Base-by-base conservation (phyloP, 257 asterid species). In the Galeopsis tetrahit region DNA sequence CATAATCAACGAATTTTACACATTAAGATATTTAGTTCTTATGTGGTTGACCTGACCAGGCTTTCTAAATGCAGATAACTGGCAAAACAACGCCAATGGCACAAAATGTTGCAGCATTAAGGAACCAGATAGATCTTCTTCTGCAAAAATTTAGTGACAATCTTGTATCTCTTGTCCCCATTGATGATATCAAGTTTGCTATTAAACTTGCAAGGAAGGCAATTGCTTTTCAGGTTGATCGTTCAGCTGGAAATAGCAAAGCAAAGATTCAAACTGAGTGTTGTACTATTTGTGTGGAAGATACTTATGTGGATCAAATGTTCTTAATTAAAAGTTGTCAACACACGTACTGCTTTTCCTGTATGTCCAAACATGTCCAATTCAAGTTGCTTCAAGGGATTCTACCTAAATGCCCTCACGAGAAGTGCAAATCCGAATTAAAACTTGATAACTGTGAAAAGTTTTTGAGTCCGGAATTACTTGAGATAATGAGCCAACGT, bases 251-350 rank as follows among this genome's bases (percentile, higher is more conserved):
- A 46, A 74, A 66, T 55, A 56, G 64, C 35, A 33, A 49, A 1
- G 75, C 74, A 36, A 75, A 81, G 78, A 75, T 68, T 66, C 33
- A 2, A 46, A 73, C 74, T 0, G 83, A 78, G 82, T 62, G 59
- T 2, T 88, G 95, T 71, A 51, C 74, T 66, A 86, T 89, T 57
- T 89, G 93, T 78, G 69, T 83, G 70, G 90, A 87, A 73, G 86
- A 83, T 40, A 79, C 55, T 5, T 69, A 71, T 48, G 13, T 52
- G 39, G 81, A 75, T 71, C 80, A 66, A 33, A 87, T 89, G 85
- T 82, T 86, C 72, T 53, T 34, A 7, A 70, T 83, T 70, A 46
- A 74, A 21, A 83, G 73, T 36, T 89, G 96, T 74, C 72, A 4
- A 13, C 96, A 89, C 62, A 69, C 82, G 14, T 89, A 81, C 79